Evolutionary conservation across 306 rosid genomes (phyloP).

Genomic region (Castanea crenata): DNA sequence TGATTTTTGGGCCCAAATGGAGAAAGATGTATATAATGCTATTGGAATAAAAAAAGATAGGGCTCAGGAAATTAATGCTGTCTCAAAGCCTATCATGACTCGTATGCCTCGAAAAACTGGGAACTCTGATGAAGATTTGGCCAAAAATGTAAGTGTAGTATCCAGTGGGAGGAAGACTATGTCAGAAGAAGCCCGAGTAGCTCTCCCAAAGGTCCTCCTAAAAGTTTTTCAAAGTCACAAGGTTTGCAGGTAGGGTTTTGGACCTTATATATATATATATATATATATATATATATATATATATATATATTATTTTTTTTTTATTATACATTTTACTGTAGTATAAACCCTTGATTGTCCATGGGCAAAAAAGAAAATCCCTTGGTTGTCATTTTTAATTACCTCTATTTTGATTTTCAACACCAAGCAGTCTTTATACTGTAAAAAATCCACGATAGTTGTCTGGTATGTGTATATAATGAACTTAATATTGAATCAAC

Average conservation of each 20-base stretch:
- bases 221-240: slow-evolving; percentile 60
- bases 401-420: not conserved
- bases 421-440: not conserved
- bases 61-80: slow-evolving; percentile 31
- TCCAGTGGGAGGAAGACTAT: slow-evolving; percentile 49
- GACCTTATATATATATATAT: not conserved
- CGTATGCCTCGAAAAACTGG: slow-evolving; percentile 32
- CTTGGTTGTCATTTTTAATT: not conserved
- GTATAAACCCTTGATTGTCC: not conserved
- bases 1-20: slow-evolving; percentile 36
- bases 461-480: not conserved
- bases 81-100: slow-evolving; percentile 29
- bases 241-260: slow-evolving; percentile 76
- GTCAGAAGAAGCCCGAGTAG: slow-evolving; percentile 77
- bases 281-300: not conserved
- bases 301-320: not conserved
- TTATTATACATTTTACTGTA: not conserved
- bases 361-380: not conserved
- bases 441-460: not conserved
- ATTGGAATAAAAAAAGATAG: slow-evolving; percentile 24
- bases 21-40: slow-evolving; percentile 10
- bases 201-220: slow-evolving; percentile 65
- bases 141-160: slow-evolving; percentile 33
- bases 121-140: slow-evolving; percentile 35
- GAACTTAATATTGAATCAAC: not conserved